Base-by-base conservation (phyloP, 106 monocot genomes). In the Platanthera guangdongensis region DNA sequence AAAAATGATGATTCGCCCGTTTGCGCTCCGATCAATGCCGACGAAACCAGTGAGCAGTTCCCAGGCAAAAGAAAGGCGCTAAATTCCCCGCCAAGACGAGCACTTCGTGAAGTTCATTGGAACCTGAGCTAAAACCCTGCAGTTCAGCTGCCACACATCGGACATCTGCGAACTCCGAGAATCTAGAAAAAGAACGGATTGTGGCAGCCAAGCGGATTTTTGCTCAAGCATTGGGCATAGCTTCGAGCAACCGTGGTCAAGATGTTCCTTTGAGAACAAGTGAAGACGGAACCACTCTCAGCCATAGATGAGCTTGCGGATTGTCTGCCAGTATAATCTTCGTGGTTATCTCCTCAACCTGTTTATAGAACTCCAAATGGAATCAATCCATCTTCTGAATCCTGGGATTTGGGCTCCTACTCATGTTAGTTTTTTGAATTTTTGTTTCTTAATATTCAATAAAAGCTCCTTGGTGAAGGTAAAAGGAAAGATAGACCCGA, bases 131-230 rank as follows among this genome's bases (percentile, higher is more conserved):
- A 68, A 68, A 68, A 30, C 32, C 22, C 4, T 3, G 45, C 15
- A 13, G 22, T 46, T 11, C 13, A 68, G 9, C 19, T 4, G 45
- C 45, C 12, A 45, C 45, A 13, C 30, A 71, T 49, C 25, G 14
- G 64, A 57, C 51, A 65, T 55, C 16, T 60, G 76, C n/a, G 75
- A 49, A 22, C 9, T 13, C 15, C 12, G 76, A 79, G 5, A 77
- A 63, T 18, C 60, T 92, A 78, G 83, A 95, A 71, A 92, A 68
- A 69, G 87, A 92, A 68, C 83, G 85, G 51, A 52, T 77, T n/a
- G 92, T 89, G 68, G 94, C 94, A 46, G 94, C 94, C 28, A 89
- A 87, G 82, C 84, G 94, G 70, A 92, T 95, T 30, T 95, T 95
- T 81, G 89, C 87, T 11, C 80, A 89, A 81, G 91, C 94, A 2